A percentile compares a stretch with the other conserved stretches of the same genome.
Conservation (phyloP, 1,284 basidiomycete genomes). For the Neonothopanus nambi region DNA sequence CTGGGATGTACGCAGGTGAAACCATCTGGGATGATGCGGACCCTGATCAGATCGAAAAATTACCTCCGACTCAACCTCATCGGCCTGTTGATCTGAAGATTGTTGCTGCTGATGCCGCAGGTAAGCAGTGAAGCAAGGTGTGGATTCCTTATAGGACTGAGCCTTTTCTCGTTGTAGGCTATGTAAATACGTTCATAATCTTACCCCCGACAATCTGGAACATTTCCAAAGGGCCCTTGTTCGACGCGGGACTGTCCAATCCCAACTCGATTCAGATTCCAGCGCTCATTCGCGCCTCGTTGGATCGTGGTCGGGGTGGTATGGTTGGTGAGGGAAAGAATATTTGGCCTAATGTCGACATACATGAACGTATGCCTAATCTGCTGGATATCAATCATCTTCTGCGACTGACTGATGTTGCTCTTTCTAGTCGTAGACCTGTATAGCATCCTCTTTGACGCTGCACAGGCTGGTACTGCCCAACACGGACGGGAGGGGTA, state of each 20-base stretch:
- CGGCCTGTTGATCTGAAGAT: conserved; percentile 39
- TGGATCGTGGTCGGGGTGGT: conserved; percentile 42
- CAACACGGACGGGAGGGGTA: conserved; percentile 30
- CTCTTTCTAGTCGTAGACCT: conserved; percentile 37
- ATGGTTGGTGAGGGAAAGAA: conserved; percentile 48
- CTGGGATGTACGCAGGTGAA: conserved; percentile 30
- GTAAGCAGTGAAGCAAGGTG: conserved; percentile 20
- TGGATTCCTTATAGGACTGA: background rate
- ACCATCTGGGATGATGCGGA: conserved; percentile 39
- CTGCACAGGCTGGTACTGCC: conserved; percentile 27
- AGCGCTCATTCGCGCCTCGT: conserved; percentile 31
- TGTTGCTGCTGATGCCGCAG: conserved; percentile 36
- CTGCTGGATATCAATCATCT: conserved; percentile 1
- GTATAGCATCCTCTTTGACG: conserved; percentile 41
- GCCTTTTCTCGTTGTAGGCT: conserved; percentile 34
- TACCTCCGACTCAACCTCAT: conserved; percentile 35
- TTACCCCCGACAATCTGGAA: conserved; percentile 48
- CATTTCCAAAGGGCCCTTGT: conserved; percentile 38
- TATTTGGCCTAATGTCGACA: conserved; percentile 46
- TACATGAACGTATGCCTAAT: conserved; percentile 40
- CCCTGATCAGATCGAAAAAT: conserved; percentile 35
- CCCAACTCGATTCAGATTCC: conserved; percentile 44
- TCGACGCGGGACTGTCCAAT: conserved; percentile 43
- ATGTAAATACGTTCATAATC: conserved; percentile 44
- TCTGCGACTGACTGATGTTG: conserved; percentile 1